Conservation (phyloP, 2,329 filamentous ascomycete species). For the Aspergillus fructus region DNA sequence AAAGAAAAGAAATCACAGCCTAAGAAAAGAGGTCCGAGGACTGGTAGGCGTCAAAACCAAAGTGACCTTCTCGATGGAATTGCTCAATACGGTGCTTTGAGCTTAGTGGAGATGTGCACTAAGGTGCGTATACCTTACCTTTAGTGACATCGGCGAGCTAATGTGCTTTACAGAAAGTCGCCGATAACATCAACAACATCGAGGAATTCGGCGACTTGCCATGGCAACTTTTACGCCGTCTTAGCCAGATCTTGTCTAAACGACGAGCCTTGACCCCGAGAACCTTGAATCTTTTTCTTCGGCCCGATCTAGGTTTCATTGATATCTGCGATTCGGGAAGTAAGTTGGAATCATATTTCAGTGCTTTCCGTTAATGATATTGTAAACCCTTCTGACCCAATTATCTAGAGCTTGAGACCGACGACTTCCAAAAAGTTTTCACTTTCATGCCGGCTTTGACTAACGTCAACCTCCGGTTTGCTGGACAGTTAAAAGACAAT, state of each 20-base stretch:
- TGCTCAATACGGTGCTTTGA: constrained; percentile 42
- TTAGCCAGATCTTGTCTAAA: constrained; percentile 65
- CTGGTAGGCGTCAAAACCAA: constrained; percentile 71
- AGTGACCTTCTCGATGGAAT: constrained; percentile 81
- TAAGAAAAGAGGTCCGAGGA: constrained; percentile 56
- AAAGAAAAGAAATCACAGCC: constrained; percentile 59
- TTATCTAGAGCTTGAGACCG: constrained; percentile 60
- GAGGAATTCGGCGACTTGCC: constrained; percentile 66
- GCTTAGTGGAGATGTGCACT: constrained; percentile 57
- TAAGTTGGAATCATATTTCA: constrained; percentile 33
- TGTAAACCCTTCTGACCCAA: constrained; percentile 30
- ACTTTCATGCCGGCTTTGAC: constrained; percentile 69
- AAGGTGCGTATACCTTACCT: constrained; percentile 38
- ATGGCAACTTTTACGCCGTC: constrained; percentile 53
- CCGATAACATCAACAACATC: constrained; percentile 62
- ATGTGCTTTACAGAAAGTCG: constrained; percentile 51
- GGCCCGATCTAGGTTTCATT: constrained; percentile 56
- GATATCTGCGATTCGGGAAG: constrained; percentile 62
- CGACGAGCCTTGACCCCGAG: constrained; percentile 56
- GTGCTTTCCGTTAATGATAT: neutral
- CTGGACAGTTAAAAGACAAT: constrained; percentile 86
- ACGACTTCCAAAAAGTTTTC: constrained; percentile 80
- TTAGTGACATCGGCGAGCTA: constrained; percentile 11
- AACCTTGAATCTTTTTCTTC: constrained; percentile 48
- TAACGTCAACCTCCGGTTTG: constrained; percentile 73